Percentiles rank a stretch among this genome's conserved stretches.
phyloP scores from a whole-genome alignment of 257 asterid species.

The Solanum gracilifrons region DNA sequence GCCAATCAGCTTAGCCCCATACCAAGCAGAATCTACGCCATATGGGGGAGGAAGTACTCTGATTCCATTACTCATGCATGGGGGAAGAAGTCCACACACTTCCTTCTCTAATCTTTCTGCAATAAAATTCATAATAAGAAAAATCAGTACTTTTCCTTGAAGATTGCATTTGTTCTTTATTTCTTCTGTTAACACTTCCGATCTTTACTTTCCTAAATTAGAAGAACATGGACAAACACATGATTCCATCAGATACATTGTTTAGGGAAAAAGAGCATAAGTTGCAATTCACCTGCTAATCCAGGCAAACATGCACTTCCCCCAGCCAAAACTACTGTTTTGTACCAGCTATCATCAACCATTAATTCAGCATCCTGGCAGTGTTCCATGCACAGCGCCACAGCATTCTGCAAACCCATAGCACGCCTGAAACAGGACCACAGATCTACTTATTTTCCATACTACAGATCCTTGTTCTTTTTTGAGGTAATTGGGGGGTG shows the following conservation, averaged over 20 bases:
- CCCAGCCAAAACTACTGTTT: conserved; percentile 75
- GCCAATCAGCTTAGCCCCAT: conserved; percentile 86
- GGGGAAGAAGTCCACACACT: conserved; percentile 37
- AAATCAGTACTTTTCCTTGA: background rate
- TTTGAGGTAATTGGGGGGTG: background rate
- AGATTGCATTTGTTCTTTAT: background rate
- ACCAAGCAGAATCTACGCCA: conserved; percentile 90
- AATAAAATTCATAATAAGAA: background rate
- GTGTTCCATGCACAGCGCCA: conserved; percentile 89
- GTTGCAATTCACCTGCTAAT: conserved; percentile 58
- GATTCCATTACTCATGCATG: conserved; percentile 40
- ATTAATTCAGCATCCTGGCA: conserved; percentile 76
- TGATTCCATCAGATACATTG: background rate
- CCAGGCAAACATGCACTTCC: conserved; percentile 97
- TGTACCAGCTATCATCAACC: conserved; percentile 67
- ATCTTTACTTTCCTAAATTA: background rate
- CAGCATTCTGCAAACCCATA: conserved; percentile 80
- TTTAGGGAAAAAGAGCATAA: background rate
- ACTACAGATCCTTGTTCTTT: background rate
- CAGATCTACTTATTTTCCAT: background rate
- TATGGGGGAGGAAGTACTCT: conserved; percentile 79
- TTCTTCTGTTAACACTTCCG: background rate
- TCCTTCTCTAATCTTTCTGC: conserved; percentile 90
- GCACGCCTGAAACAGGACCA: conserved; percentile 50
- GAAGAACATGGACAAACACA: background rate